Conservation (phyloP, 192 early-diverging fungal species). For the Dispira parvispora region DNA sequence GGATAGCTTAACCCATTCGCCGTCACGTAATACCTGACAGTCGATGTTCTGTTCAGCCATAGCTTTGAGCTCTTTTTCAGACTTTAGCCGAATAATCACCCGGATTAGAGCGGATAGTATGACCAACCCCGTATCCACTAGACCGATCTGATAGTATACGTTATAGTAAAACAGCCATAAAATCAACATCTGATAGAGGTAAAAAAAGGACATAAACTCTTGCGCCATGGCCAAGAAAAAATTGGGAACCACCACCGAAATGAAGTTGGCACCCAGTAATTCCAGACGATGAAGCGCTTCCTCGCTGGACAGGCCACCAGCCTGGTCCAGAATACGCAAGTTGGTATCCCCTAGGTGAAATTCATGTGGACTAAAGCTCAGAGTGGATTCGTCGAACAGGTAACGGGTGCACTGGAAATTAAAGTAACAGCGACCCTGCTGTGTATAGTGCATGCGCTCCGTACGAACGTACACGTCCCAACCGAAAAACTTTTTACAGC, state of each 20-base stretch:
- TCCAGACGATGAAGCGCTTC: conserved; percentile 37
- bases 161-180: conserved; percentile 38
- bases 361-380: conserved; percentile 29
- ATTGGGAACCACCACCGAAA: conserved; percentile 42
- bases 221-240: conserved; percentile 32
- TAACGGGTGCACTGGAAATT: conserved; percentile 47
- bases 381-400: conserved; percentile 30
- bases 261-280: conserved; percentile 50
- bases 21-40: conserved; percentile 34
- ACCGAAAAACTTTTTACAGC: conserved; percentile 11
- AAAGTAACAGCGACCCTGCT: conserved; percentile 30
- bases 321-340: conserved; percentile 18
- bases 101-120: conserved; percentile 32
- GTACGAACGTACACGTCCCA: conserved; percentile 19
- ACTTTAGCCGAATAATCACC: conserved; percentile 28
- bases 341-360: conserved; percentile 34
- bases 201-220: conserved; percentile 39
- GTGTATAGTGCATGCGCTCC: conserved; percentile 20
- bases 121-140: conserved; percentile 33
- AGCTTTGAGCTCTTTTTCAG: conserved; percentile 34
- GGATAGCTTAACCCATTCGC: conserved; percentile 29
- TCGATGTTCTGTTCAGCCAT: conserved; percentile 39
- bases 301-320: conserved; percentile 25
- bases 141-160: conserved; percentile 34
- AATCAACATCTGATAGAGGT: conserved; percentile 34